Base-by-base conservation (phyloP, 805 yeast genomes). In the Candida insectorum region DNA sequence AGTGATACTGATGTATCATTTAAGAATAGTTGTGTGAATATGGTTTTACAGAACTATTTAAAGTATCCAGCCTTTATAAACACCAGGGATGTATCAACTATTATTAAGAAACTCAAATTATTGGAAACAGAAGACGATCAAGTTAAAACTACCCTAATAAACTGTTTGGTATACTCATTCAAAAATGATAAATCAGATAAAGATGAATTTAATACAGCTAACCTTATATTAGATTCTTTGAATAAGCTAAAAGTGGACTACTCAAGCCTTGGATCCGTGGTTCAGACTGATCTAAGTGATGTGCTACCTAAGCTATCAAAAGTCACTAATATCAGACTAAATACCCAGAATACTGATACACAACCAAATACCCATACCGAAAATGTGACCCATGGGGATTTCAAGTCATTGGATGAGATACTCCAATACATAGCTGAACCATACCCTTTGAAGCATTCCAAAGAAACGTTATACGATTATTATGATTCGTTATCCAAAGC, bases 401-500 rank as follows among this genome's bases (percentile, higher is more conserved):
- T 25, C 16, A 36, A 34, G 21, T 19, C 23, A 10, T 46, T 49
- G 18, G 40, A 41, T 1, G 36, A 37, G 4, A 33, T 63, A 6
- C 52, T 60, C 34, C 16, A 36, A 3, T 60, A 54, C 33, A 52
- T 62, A 5, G 34, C 39, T 4, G n/a, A 27, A 6, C 33, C 30
- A 4, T 33, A 9, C 14, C 16, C 17, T 16, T 6, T 23, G 6
- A 21, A 18, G 12, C 37, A 39, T 16, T 24, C 51, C 16, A 49
- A 43, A 34, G 46, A 50, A 13, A 41, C 48, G 4, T 24, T 43
- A 9, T 40, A 24, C 21, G 42, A 43, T 12, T 56, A 49, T 29
- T 62, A 58, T 16, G 33, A 39, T 4, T 22, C 49, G 1, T 17
- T 41, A 7, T 18, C 36, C 1, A 33, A 30, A 3, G 29, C 17